phyloP scores from a whole-genome alignment of 768 basidiomycete genomes.

The Pleurotus sapidus region DNA sequence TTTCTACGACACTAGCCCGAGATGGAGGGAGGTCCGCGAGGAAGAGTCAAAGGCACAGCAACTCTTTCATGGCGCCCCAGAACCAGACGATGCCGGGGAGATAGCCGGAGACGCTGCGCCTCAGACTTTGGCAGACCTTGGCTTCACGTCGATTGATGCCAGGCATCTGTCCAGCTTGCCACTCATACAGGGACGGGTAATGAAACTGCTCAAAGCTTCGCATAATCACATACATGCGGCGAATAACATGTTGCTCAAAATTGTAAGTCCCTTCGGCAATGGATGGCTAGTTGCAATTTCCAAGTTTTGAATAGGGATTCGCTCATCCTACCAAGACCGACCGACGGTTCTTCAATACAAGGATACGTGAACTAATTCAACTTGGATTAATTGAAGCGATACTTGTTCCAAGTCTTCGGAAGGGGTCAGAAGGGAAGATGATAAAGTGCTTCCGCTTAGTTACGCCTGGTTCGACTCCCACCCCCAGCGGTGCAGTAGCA shows the following conservation, averaged over 20 bases:
- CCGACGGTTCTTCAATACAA: constrained; percentile 77
- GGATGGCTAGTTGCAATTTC: constrained; percentile 2
- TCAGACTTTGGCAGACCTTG: constrained; percentile 34
- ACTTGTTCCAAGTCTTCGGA: constrained; percentile 57
- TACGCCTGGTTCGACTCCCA: constrained; percentile 32
- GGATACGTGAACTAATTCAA: constrained; percentile 70
- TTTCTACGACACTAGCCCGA: constrained; percentile 71
- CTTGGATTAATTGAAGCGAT: constrained; percentile 77
- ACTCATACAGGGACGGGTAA: constrained; percentile 66
- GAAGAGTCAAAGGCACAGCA: constrained; percentile 59
- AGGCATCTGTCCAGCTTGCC: constrained; percentile 75
- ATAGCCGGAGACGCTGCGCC: constrained; percentile 18
- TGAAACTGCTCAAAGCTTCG: constrained; percentile 69
- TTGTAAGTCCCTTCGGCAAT: constrained; percentile 45
- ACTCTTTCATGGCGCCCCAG: background rate
- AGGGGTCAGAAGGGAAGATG: constrained; percentile 39
- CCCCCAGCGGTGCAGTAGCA: constrained; percentile 26
- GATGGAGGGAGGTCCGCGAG: constrained; percentile 75
- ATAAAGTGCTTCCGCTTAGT: constrained; percentile 71
- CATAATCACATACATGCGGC: constrained; percentile 70
- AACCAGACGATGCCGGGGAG: constrained; percentile 8
- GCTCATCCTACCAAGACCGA: constrained; percentile 70
- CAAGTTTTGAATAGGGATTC: constrained; percentile 56
- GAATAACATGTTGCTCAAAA: constrained; percentile 70
- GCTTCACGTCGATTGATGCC: constrained; percentile 74